Conservation (phyloP, 2,329 filamentous ascomycete species). For the Aspergillus alliaceus region DNA sequence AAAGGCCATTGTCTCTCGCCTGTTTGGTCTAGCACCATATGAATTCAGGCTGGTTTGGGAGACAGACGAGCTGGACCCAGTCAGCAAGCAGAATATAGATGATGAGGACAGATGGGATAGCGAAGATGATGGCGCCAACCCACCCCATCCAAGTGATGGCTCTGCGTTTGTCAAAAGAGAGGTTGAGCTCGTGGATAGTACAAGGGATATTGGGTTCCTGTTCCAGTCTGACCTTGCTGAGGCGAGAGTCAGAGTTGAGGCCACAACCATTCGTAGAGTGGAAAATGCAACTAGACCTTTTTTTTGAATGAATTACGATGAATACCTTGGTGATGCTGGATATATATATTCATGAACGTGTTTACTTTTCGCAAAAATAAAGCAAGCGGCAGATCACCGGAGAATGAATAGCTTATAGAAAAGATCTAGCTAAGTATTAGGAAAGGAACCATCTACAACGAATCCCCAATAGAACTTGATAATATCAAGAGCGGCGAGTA, state of each 20-base stretch:
- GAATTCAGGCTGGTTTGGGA: slow-evolving; percentile 74
- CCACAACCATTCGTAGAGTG: slow-evolving; percentile 4
- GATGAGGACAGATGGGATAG: slow-evolving; percentile 51
- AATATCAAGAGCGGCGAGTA: no score
- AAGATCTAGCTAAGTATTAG: no score
- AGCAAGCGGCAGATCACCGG: no score
- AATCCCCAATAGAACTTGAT: no score
- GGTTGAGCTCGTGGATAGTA: slow-evolving; percentile 75
- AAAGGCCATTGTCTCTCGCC: slow-evolving; percentile 71
- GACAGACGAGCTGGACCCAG: slow-evolving; percentile 86
- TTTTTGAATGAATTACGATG: background rate
- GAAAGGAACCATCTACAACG: no score
- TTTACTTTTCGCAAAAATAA: background rate
- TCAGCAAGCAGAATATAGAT: slow-evolving; percentile 61
- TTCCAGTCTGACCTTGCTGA: slow-evolving; percentile 66
- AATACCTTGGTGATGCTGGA: background rate
- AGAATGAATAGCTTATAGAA: background rate
- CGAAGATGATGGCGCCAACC: slow-evolving; percentile 38
- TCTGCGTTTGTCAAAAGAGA: slow-evolving; percentile 71
- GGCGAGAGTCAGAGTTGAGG: slow-evolving; percentile 70
- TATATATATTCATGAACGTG: background rate
- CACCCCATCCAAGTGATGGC: slow-evolving; percentile 36
- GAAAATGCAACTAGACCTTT: background rate
- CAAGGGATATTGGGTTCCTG: slow-evolving; percentile 78
- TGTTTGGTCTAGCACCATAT: slow-evolving; percentile 67